Evolutionary conservation across 192 early-diverging fungal genomes (phyloP), one percentile per base, ranked within the genome.

Genomic region (Thamnidium elegans): DNA sequence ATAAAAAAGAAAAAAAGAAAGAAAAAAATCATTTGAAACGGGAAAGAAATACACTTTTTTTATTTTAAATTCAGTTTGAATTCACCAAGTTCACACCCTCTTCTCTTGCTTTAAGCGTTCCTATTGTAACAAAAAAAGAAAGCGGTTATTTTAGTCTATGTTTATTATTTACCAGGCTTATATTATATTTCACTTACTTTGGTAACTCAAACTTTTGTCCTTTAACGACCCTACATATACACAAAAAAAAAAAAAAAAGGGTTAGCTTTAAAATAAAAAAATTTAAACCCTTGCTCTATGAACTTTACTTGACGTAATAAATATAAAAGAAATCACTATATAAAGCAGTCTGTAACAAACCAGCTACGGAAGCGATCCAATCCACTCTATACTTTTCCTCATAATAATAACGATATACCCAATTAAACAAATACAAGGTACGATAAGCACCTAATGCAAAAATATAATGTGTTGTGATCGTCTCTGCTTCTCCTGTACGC

Each of bases 241-340:
- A 23, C 11, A 30, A 11, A 21, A 7, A 2, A 26, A 26, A 30
- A 30, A 4, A 13, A 14, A 53, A 53, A 51, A 23, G 19, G 4
- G 31, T 31, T 14, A 32, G 13, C 7, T 6, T 14, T 15, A 54
- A 34, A 32, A 34, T 14, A n/a, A 30, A 55, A 32, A 26, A 26
- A 26, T 26, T 55, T 8, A 45, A 44, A 23, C 47, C 45, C 26
- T 26, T n/a, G 47, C n/a, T 45, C 21, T 45, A 26, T 39, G 14
- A 14, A 43, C n/a, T 7, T 80, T 81, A 90, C 87, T 87, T 90
- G 67, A 66, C 75, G 21, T 82, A 91, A 79, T 99, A 99, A 58
- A 98, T 88, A 72, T 96, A 98, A 80, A 97, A 96, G 76, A 99
- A 99, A 79, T 99, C 97, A 67, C 85, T 89, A 66, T 97, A 99